A percentile compares a stretch with the other conserved stretches of the same genome.
phyloP scores from a whole-genome alignment of 192 early-diverging fungal genomes.

The Rhizophagus clarus region DNA sequence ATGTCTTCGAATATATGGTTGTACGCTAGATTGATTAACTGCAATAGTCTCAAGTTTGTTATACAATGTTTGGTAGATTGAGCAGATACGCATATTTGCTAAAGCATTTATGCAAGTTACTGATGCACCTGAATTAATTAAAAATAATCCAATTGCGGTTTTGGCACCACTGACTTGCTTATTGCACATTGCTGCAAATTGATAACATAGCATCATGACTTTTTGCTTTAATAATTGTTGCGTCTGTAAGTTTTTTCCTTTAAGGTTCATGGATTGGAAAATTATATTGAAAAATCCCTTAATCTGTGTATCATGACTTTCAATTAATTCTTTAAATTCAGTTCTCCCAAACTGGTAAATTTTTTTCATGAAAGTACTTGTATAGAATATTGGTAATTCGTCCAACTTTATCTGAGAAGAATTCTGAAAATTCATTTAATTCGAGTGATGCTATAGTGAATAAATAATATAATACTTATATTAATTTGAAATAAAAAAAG shows the following conservation, averaged over 20 bases:
- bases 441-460: too few species aligned
- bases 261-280: not conserved
- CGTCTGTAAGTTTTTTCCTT: not conserved
- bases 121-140: not conserved
- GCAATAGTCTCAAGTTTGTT: not conserved
- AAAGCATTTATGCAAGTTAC: not conserved
- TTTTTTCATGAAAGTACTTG: too few species aligned
- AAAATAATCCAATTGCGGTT: not conserved
- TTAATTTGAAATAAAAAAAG: too few species aligned
- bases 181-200: not conserved
- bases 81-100: not conserved
- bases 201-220: not conserved
- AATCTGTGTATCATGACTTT: not conserved
- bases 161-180: not conserved
- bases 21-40: too few species aligned
- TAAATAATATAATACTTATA: too few species aligned
- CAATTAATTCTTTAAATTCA: conserved; percentile 6
- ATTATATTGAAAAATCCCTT: not conserved
- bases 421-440: too few species aligned
- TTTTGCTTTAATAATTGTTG: conserved; percentile 3
- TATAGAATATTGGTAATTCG: too few species aligned
- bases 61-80: not conserved
- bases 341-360: not conserved
- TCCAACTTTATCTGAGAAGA: too few species aligned
- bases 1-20: too few species aligned